Evolutionary conservation across 1,284 basidiomycete species (phyloP).

Genomic region (Irpex rosettiformis): DNA sequence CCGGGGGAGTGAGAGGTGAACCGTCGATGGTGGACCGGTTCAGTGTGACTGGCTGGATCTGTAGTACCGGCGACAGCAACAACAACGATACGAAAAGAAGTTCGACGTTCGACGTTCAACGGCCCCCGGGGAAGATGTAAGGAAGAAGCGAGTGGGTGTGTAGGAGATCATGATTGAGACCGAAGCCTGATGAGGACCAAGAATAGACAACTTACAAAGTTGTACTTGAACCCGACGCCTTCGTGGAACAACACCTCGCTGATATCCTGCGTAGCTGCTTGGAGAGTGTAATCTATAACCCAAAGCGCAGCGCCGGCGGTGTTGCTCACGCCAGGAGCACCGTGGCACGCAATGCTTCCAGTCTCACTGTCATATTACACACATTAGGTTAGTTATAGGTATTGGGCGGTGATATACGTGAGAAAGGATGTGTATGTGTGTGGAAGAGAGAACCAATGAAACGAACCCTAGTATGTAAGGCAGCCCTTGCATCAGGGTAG

Average conservation of each 20-base stretch:
- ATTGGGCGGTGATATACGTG: not conserved
- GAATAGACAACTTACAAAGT: constrained; percentile 30
- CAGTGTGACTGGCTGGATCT: constrained; percentile 56
- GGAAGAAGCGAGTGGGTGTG: not conserved
- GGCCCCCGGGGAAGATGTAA: not conserved
- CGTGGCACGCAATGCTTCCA: constrained; percentile 40
- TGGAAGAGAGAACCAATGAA: not conserved
- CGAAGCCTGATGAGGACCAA: not conserved
- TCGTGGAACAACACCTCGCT: constrained; percentile 37
- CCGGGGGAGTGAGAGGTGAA: constrained; percentile 39
- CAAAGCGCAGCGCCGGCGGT: constrained; percentile 69
- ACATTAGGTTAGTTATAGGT: not conserved
- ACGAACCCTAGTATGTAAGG: constrained; percentile 57
- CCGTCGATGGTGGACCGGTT: constrained; percentile 50
- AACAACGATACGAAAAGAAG: not conserved
- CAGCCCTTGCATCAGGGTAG: constrained; percentile 42
- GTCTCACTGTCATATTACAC: constrained; percentile 26
- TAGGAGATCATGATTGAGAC: not conserved
- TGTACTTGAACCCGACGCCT: constrained; percentile 43
- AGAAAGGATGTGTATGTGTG: constrained; percentile 14
- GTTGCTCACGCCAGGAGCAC: constrained; percentile 66
- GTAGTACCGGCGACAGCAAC: not conserved
- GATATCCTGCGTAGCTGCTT: constrained; percentile 36
- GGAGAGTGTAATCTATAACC: constrained; percentile 64
- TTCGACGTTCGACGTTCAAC: too few species aligned